Evolutionary conservation across 192 early-diverging fungal genomes (phyloP), one percentile per base, ranked within the genome.

Genomic region (Dissophora globulifera): DNA sequence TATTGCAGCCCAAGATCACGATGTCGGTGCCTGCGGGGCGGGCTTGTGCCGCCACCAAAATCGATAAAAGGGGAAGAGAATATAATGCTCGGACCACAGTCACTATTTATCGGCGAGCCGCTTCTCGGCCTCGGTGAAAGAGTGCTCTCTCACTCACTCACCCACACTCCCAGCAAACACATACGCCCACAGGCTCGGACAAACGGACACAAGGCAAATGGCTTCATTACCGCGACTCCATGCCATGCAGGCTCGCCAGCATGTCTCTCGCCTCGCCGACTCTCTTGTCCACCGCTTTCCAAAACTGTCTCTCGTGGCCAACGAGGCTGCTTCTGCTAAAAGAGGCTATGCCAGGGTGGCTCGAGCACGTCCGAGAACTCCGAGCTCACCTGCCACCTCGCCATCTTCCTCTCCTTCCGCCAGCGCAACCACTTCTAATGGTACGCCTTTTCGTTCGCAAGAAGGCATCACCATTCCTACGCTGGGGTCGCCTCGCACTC

Each of bases 271-370:
- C 40, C 41, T 47, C 16, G 16, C 35, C 8, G 57, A 32, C 38
- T 50, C 30, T 11, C 48, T 72, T 20, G 30, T 27, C 4, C 47
- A 53, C 12, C 62, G 43, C 2, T 31, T 75, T 2, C 8, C 62
- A 38, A 49, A 41, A 60, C 31, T 66, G 3, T 59, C 56, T 26
- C 20, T 74, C 6, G 1, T 40, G 4, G 1, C 41, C 3, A 23
- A 17, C 33, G 17, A 27, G 7, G 11, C 47, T 23, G 30, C 53
- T 27, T 30, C 47, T 3, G 32, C 23, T 12, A 40, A 33, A 22
- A 50, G 72, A 38, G 50, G 63, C 3, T 76, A 76, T 60, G 72
- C 63, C 45, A 50, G 72, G n/a, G 50, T 51, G n/a, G 71, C 56
- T 17, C 47, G 57, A 20, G 50, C 64, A 40, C 50, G 58, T 17